Evolutionary conservation across 441 rosid genomes (phyloP).

Genomic region (Populus trichocarpa): DNA sequence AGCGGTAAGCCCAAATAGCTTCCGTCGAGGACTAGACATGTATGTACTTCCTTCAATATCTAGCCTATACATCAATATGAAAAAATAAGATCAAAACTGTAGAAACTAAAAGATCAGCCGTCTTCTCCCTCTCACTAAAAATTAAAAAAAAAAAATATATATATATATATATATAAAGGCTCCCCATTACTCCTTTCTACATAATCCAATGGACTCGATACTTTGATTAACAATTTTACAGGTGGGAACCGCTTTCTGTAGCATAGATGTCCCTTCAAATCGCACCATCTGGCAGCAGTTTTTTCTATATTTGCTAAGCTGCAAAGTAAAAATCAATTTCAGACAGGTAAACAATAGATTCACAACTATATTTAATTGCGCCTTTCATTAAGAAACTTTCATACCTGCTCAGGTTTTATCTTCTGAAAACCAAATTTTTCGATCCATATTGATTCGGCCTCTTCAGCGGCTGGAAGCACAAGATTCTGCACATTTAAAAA

Average conservation of each 20-base stretch:
- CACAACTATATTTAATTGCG: neutral
- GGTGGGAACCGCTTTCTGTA: constrained; percentile 57
- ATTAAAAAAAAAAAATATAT: no score
- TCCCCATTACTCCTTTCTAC: constrained; percentile 21
- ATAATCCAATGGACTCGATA: constrained; percentile 16
- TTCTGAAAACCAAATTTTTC: constrained; percentile 75
- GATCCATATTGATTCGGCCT: constrained; percentile 89
- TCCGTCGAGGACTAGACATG: neutral
- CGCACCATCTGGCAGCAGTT: constrained; percentile 69
- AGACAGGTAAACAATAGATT: neutral
- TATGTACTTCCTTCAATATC: constrained; percentile 9
- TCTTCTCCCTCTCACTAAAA: constrained; percentile 1
- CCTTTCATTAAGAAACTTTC: neutral
- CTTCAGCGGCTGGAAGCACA: constrained; percentile 88
- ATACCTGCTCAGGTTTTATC: constrained; percentile 66
- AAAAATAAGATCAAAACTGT: neutral
- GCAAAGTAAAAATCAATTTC: constrained; percentile 10
- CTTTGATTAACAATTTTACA: constrained; percentile 26
- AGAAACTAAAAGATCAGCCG: neutral
- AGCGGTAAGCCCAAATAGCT: neutral
- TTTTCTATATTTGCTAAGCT: constrained; percentile 62
- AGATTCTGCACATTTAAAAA: constrained; percentile 60
- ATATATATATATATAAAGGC: neutral
- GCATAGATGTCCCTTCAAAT: constrained; percentile 90
- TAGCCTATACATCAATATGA: constrained; percentile 9